phyloP scores from a whole-genome alignment of 805 yeast genomes.

The Pichia nanzhaoensis region DNA sequence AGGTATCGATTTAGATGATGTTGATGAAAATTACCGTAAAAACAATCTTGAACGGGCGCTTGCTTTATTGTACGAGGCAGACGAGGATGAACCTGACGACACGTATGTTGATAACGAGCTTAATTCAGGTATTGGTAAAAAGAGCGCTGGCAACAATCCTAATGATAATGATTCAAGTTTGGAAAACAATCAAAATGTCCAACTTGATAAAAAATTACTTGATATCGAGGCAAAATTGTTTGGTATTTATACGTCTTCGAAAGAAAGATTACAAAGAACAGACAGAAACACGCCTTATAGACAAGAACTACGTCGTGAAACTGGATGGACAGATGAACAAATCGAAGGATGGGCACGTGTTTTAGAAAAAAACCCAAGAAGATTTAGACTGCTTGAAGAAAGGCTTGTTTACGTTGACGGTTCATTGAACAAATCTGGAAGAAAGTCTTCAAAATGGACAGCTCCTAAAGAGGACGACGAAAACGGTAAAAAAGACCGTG shows the following conservation, averaged over 20 bases:
- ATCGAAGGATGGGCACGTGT: constrained; percentile 90
- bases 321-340: constrained; percentile 82
- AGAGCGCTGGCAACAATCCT: constrained; percentile 10
- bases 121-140: constrained; percentile 22
- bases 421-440: constrained; percentile 19
- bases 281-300: constrained; percentile 44
- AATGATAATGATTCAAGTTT: not conserved
- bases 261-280: constrained; percentile 39
- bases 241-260: constrained; percentile 45
- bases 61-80: constrained; percentile 58
- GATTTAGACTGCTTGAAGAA: constrained; percentile 58
- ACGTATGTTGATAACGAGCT: constrained; percentile 54
- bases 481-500: constrained; percentile 7
- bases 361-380: constrained; percentile 57
- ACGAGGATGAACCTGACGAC: constrained; percentile 85
- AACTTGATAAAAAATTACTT: constrained; percentile 10
- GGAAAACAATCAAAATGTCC: constrained; percentile 26
- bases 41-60: constrained; percentile 52
- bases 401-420: constrained; percentile 42
- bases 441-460: constrained; percentile 19
- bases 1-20: constrained; percentile 13
- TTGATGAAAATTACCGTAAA: constrained; percentile 40
- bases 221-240: constrained; percentile 49
- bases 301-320: constrained; percentile 41
- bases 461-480: constrained; percentile 11